Percentiles rank a stretch among this genome's conserved stretches.
These are phyloP conservation scores for Pseudonectria foliicola DNA, from an alignment of 2,329 filamentous ascomycete species.

Conservation along the genomic window DNA sequence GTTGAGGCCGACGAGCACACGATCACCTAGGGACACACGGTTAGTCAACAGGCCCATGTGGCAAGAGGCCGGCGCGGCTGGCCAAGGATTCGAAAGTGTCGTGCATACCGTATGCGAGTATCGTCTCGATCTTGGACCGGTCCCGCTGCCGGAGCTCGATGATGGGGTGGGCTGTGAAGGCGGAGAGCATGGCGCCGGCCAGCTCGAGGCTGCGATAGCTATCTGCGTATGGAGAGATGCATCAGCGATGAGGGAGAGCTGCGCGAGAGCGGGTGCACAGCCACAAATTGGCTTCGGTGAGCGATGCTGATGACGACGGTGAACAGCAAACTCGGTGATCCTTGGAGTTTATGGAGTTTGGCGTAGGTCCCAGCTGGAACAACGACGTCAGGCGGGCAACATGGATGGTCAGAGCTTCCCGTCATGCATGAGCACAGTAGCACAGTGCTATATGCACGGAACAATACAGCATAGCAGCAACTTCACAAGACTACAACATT, in stretches of 20 bases:
- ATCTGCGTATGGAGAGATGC: constrained; percentile 19
- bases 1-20: constrained; percentile 85
- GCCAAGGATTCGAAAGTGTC: background rate
- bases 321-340: too few relatives aligned
- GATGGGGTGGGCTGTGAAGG: constrained; percentile 91
- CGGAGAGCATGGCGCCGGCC: constrained; percentile 75
- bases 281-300: too few relatives aligned
- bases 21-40: constrained; percentile 56
- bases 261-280: too few relatives aligned
- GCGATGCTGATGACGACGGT: too few relatives aligned
- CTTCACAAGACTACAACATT: too few relatives aligned
- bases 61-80: background rate
- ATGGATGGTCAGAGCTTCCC: constrained; percentile 19
- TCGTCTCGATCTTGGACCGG: constrained; percentile 95
- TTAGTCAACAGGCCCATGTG: constrained; percentile 7
- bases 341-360: too few relatives aligned
- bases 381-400: constrained; percentile 22
- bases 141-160: constrained; percentile 94
- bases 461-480: too few relatives aligned
- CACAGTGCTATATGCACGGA: constrained; percentile 19
- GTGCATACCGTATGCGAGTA: constrained; percentile 75
- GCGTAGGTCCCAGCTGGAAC: constrained; percentile 6
- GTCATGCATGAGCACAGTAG: constrained; percentile 12
- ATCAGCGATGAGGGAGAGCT: constrained; percentile 16
- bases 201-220: constrained; percentile 32